Base-by-base conservation (phyloP, 495 filamentous ascomycete genomes). In the Neurospora sp. region DNA sequence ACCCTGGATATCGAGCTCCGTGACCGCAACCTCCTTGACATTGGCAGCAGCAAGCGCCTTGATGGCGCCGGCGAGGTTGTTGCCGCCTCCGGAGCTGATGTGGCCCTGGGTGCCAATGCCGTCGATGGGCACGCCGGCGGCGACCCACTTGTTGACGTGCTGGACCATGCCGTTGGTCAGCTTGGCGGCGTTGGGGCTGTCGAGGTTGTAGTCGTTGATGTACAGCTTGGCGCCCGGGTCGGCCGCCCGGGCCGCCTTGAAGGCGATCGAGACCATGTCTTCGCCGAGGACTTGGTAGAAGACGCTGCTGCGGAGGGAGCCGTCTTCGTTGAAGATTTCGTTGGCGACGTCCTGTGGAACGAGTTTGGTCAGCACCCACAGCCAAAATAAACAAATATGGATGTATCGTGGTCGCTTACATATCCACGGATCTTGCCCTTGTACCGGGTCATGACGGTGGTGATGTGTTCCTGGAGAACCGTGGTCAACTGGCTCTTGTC, bases 51-150 rank as follows among this genome's bases (percentile, higher is more conserved):
- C 88, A 16, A 92, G 87, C 10, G 86, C 83, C 76, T 87, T 82
- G 77, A 92, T 85, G 74, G 89, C 86, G 62, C 81, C 87, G 18
- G 80, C 80, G 7, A 84, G 81, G 70, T 80, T 82, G 37, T 72
- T 75, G 72, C 83, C 84, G 72, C 84, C 79, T 60, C 87, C 87
- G n/a, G 84, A 75, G 31, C 75, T 82, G 66, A 92, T 77, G 77
- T 93, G 91, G 62, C 85, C 84, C 79, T 93, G 91, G 20, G 89
- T 89, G 73, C 88, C 88, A 72, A 93, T 92, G 75, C 91, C 91
- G 79, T 93, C 91, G 79, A 93, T 93, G 69, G 91, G 91, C 40
- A 91, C 82, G 74, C 91, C 91, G 12, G 82, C 85, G 12, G 86
- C 84, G 60, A 91, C 77, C 89, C 91, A 93, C 76, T 89, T 87